Conservation (phyloP, 495 filamentous ascomycete genomes). For the Lasiosphaeriaceae sp. region DNA sequence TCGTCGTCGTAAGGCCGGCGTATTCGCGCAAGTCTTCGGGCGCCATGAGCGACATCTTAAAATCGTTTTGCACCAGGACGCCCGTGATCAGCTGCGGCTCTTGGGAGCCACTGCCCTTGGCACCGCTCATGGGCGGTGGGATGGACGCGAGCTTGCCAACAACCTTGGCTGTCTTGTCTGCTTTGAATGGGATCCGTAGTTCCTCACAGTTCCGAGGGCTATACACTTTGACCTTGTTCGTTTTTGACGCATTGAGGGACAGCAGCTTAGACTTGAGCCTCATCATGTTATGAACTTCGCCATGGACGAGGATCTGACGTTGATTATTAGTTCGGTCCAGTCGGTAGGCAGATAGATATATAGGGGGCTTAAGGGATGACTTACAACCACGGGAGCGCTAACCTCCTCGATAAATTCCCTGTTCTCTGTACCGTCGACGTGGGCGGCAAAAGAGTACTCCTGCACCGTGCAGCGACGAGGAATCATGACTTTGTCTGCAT, state of each 20-base stretch:
- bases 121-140: slow-evolving; percentile 51
- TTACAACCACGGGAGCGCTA: slow-evolving; percentile 81
- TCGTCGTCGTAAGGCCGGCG: slow-evolving; percentile 89
- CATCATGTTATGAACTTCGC: slow-evolving; percentile 98
- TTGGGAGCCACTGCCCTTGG: slow-evolving; percentile 14
- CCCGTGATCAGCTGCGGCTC: slow-evolving; percentile 66
- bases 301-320: slow-evolving; percentile 83
- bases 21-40: slow-evolving; percentile 94
- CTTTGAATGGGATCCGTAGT: slow-evolving; percentile 88
- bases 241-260: slow-evolving; percentile 79
- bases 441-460: slow-evolving; percentile 90
- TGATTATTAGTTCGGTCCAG: slow-evolving; percentile 17
- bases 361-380: slow-evolving; percentile 28
- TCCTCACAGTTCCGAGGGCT: slow-evolving; percentile 93
- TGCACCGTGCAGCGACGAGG: slow-evolving; percentile 86
- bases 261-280: slow-evolving; percentile 89
- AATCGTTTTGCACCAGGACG: slow-evolving; percentile 93
- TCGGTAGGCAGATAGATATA: neutral
- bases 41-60: slow-evolving; percentile 93
- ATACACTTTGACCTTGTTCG: slow-evolving; percentile 79
- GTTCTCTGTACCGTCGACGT: slow-evolving; percentile 96
- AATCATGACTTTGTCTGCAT: slow-evolving; percentile 81
- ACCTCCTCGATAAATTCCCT: slow-evolving; percentile 93
- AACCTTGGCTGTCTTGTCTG: slow-evolving; percentile 94
- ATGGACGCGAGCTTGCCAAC: slow-evolving; percentile 88